These are phyloP conservation scores for Wickerhamiella bombiphila DNA, from an alignment of 805 yeast genomes.

Conservation along the genomic window DNA sequence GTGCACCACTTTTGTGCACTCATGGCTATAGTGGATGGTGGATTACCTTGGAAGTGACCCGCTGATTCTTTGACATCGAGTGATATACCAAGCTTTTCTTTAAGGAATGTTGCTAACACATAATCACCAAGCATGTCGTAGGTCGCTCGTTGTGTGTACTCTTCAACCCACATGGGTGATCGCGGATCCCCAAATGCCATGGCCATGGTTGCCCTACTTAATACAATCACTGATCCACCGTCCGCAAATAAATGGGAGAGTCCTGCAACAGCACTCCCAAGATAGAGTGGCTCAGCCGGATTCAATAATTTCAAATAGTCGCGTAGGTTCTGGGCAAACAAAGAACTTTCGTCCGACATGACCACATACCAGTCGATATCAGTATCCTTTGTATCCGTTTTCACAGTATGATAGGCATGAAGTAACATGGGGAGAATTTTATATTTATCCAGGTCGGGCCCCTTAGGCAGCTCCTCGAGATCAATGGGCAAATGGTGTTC, in stretches of 20 bases:
- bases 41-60: slow-evolving; percentile 18
- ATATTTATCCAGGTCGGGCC: slow-evolving; percentile 13
- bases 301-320: slow-evolving; percentile 8
- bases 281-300: slow-evolving; percentile 10
- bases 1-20: slow-evolving; percentile 19
- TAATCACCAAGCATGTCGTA: slow-evolving; percentile 19
- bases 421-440: slow-evolving; percentile 17
- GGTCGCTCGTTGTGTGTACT: slow-evolving; percentile 12
- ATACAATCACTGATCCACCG: slow-evolving; percentile 16
- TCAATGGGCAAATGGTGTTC: slow-evolving; percentile 15
- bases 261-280: slow-evolving; percentile 13
- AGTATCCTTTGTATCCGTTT: too few relatives aligned
- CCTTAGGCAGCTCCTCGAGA: slow-evolving; percentile 12
- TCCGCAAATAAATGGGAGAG: slow-evolving; percentile 12
- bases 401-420: slow-evolving; percentile 13
- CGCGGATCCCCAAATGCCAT: slow-evolving; percentile 10
- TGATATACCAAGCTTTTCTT: slow-evolving; percentile 7
- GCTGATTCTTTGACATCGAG: slow-evolving; percentile 12
- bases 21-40: slow-evolving; percentile 12
- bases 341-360: slow-evolving; percentile 10
- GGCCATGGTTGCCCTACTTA: slow-evolving; percentile 11
- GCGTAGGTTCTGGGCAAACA: slow-evolving; percentile 11
- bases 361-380: slow-evolving; percentile 17
- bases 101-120: slow-evolving; percentile 15
- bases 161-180: slow-evolving; percentile 2